These are phyloP conservation scores for Cystofilobasidium capitatum DNA, from an alignment of 768 basidiomycete genomes.

Conservation along the genomic window DNA sequence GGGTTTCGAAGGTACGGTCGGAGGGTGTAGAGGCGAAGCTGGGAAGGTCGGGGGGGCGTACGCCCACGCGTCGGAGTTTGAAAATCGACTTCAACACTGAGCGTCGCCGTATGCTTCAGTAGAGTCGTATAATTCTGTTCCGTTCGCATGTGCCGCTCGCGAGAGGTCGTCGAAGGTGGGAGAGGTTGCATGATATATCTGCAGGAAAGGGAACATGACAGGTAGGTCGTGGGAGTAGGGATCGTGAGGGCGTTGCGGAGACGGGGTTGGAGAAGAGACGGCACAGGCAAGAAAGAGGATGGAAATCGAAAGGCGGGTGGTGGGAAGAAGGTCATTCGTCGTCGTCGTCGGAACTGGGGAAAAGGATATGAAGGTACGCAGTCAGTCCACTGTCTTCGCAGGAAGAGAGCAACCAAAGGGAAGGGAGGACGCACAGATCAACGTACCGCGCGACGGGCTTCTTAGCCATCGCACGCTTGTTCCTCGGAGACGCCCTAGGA, in stretches of 20 bases:
- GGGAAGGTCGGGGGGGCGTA: not conserved
- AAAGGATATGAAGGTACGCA: not conserved
- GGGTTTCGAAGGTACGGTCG: not conserved
- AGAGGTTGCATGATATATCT: too few species aligned
- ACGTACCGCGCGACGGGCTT: conserved; percentile 32
- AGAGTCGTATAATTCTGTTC: too few species aligned
- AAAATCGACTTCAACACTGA: not conserved
- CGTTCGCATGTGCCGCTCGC: too few species aligned
- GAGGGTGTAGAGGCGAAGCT: not conserved
- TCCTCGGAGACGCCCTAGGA: conserved; percentile 28
- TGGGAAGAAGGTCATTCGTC: not conserved
- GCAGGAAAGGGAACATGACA: too few species aligned
- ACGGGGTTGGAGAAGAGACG: not conserved
- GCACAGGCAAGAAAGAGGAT: not conserved
- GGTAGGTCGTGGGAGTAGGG: too few species aligned
- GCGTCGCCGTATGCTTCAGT: too few species aligned
- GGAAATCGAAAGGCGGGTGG: not conserved
- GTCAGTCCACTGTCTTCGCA: not conserved
- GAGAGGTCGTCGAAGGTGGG: too few species aligned
- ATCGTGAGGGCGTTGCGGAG: not conserved
- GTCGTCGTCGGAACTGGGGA: not conserved
- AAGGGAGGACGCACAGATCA: conserved; percentile 20
- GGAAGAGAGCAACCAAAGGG: not conserved
- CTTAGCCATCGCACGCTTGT: conserved; percentile 32
- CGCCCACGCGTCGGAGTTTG: not conserved